These are phyloP conservation scores for Acer yangbiense DNA, from an alignment of 345 rosid genomes.

Conservation along the genomic window DNA sequence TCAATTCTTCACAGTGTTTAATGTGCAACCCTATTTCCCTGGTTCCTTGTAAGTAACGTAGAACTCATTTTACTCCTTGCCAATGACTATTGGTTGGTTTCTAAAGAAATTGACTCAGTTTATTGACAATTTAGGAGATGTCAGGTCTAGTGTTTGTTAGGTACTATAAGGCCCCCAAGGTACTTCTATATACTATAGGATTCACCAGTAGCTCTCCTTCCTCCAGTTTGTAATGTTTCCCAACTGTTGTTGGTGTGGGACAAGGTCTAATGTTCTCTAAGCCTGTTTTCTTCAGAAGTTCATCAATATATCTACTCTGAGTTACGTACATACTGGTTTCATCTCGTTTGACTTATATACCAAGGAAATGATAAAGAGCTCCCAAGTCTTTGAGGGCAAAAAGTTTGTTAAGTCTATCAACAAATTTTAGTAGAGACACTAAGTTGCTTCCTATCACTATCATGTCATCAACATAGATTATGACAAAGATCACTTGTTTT, in stretches of 20 bases:
- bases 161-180: neutral
- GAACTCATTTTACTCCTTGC: neutral
- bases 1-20: no score
- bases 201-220: no score
- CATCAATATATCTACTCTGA: no score
- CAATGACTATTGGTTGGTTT: neutral
- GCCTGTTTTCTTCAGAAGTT: no score
- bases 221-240: neutral
- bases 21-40: neutral
- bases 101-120: neutral
- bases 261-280: no score
- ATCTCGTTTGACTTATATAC: neutral
- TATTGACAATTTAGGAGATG: neutral
- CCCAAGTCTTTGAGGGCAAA: neutral
- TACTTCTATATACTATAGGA: neutral
- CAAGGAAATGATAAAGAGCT: neutral
- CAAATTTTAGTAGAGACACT: neutral
- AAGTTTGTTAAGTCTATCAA: neutral
- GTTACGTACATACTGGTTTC: neutral
- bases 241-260: neutral
- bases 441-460: neutral
- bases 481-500: neutral
- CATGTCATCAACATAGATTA: neutral
- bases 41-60: neutral
- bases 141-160: no score